Evolutionary conservation across 192 early-diverging fungal species (phyloP).

Genomic region (Piromyces finnis): DNA sequence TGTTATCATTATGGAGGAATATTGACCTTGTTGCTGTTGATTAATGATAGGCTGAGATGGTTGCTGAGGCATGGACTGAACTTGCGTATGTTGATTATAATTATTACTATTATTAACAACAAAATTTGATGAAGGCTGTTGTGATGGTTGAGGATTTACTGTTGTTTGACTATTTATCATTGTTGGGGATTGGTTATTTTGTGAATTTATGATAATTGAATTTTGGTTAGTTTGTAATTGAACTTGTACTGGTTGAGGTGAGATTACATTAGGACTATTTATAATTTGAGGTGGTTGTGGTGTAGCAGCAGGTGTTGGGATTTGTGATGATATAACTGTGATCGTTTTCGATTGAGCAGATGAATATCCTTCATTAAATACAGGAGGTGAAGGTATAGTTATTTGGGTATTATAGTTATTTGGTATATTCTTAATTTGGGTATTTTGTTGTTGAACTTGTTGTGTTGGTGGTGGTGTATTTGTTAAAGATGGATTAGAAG

Average conservation of each 20-base stretch:
- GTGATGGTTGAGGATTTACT: too few relatives aligned
- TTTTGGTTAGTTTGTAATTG: not conserved
- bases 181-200: too few relatives aligned
- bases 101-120: too few relatives aligned
- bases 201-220: not conserved
- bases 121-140: too few relatives aligned
- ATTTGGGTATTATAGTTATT: not conserved
- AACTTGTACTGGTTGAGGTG: not conserved
- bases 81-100: too few relatives aligned
- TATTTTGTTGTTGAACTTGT: not conserved
- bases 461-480: not conserved
- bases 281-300: not conserved
- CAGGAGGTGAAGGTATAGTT: not conserved
- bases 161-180: too few relatives aligned
- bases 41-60: too few relatives aligned
- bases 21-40: too few relatives aligned
- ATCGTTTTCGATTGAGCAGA: not conserved
- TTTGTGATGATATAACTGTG: not conserved
- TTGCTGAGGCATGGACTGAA: too few relatives aligned
- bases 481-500: not conserved
- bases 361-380: not conserved
- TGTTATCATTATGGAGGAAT: too few relatives aligned
- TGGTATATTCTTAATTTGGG: not conserved
- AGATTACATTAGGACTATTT: too few relatives aligned
- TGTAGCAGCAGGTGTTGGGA: not conserved